Evolutionary conservation across 371 early-diverging fungal genomes (phyloP).

Genomic region (Choanephora cucurbitarum): DNA sequence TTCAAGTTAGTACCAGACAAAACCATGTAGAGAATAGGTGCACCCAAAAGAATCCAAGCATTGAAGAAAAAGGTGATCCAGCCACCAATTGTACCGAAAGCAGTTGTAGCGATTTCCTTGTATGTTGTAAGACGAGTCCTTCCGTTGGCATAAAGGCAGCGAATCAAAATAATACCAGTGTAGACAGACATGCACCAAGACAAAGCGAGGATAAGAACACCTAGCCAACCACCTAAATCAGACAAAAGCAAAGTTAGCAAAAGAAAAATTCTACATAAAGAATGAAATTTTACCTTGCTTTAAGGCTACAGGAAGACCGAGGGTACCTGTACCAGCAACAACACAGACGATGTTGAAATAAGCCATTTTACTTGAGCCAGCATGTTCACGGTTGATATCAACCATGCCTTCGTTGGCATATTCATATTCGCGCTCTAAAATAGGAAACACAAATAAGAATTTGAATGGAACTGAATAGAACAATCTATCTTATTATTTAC

Average conservation of each 20-base stretch:
- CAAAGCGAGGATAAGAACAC: slow-evolving; percentile 70
- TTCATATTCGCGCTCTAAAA: slow-evolving; percentile 17
- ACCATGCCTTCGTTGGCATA: slow-evolving; percentile 15
- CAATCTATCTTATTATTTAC: slow-evolving; percentile 1
- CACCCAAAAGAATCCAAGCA: slow-evolving; percentile 57
- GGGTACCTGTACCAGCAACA: slow-evolving; percentile 83
- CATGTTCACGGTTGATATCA: slow-evolving; percentile 26
- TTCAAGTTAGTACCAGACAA: slow-evolving; percentile 54
- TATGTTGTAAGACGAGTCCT: slow-evolving; percentile 47
- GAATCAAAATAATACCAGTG: slow-evolving; percentile 40
- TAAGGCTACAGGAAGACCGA: slow-evolving; percentile 81
- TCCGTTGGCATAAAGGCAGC: slow-evolving; percentile 37
- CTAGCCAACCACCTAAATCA: slow-evolving; percentile 72
- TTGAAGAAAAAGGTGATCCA: slow-evolving; percentile 56
- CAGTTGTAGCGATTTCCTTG: slow-evolving; percentile 40
- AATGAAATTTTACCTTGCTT: slow-evolving; percentile 61
- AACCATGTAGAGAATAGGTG: slow-evolving; percentile 59
- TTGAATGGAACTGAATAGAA: background rate
- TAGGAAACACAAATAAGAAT: background rate
- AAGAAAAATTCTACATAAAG: slow-evolving; percentile 43
- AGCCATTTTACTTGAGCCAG: slow-evolving; percentile 24
- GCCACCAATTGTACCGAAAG: slow-evolving; percentile 42
- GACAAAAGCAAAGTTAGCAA: background rate
- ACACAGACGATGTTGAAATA: slow-evolving; percentile 61
- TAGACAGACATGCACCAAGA: slow-evolving; percentile 72